phyloP scores from a whole-genome alignment of 2,329 filamentous ascomycete genomes.

The Trichoderma atroviride region DNA sequence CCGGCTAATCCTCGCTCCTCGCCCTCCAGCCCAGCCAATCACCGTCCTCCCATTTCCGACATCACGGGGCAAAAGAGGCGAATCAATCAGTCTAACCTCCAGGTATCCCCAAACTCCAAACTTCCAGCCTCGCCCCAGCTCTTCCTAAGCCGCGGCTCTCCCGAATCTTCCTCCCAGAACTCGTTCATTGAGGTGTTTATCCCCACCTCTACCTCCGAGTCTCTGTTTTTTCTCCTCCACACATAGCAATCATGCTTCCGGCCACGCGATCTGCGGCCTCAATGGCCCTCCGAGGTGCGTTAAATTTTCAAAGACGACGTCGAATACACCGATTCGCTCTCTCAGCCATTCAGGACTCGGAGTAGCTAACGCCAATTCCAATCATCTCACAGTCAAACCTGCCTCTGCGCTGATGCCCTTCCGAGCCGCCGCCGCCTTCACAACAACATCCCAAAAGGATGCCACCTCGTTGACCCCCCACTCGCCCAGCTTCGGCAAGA shows the following conservation, averaged over 20 bases:
- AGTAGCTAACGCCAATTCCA: not conserved
- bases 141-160: slow-evolving; percentile 27
- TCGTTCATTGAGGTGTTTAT: not conserved
- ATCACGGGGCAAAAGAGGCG: slow-evolving; percentile 34
- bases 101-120: slow-evolving; percentile 31
- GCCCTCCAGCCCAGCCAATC: slow-evolving; percentile 36
- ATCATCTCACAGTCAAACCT: slow-evolving; percentile 61
- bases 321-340: not conserved
- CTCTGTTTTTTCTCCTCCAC: not conserved
- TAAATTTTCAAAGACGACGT: slow-evolving; percentile 25
- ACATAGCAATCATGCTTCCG: slow-evolving; percentile 47
- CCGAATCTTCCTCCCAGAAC: slow-evolving; percentile 6
- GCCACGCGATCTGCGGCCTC: slow-evolving; percentile 55
- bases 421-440: slow-evolving; percentile 63
- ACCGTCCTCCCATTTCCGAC: slow-evolving; percentile 36
- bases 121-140: slow-evolving; percentile 33
- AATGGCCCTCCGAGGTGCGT: slow-evolving; percentile 56
- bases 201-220: not conserved
- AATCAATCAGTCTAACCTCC: slow-evolving; percentile 31
- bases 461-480: slow-evolving; percentile 60
- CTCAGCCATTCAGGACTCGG: not conserved
- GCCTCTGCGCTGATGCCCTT: slow-evolving; percentile 63
- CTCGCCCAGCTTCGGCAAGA: slow-evolving; percentile 55
- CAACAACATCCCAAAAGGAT: slow-evolving; percentile 67
- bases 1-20: slow-evolving; percentile 38